A percentile compares a stretch with the other conserved stretches of the same genome.
Conservation (phyloP, 805 yeast species). For the Saccharomyces eubayanus region DNA sequence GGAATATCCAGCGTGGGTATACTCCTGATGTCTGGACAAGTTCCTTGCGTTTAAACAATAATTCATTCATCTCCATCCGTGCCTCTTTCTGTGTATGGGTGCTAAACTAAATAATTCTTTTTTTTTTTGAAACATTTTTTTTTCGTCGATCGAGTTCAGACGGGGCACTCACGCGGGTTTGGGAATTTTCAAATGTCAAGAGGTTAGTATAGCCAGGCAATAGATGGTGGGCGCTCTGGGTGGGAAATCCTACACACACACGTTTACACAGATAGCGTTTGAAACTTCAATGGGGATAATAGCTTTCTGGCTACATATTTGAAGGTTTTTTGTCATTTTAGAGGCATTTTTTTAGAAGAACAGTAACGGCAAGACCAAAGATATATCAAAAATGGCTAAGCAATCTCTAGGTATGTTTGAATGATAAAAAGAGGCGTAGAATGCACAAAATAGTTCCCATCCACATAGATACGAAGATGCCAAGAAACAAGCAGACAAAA, state of each 20-base stretch:
- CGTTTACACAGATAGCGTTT: neutral
- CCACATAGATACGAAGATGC: neutral
- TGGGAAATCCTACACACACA: neutral
- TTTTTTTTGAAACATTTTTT: neutral
- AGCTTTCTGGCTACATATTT: neutral
- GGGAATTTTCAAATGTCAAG: neutral
- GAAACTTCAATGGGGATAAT: neutral
- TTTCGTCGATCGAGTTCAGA: neutral
- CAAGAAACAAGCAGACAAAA: neutral
- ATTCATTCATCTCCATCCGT: neutral
- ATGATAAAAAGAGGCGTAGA: neutral
- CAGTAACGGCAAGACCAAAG: neutral
- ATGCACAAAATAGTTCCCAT: neutral
- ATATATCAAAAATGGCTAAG: constrained; percentile 33
- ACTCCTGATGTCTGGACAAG: no score
- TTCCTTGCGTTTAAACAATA: no score
- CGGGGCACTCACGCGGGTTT: neutral
- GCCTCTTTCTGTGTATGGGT: neutral
- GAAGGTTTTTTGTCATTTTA: neutral
- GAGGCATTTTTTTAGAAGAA: neutral
- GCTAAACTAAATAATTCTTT: neutral
- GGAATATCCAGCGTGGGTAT: no score
- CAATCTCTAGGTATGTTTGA: constrained; percentile 38
- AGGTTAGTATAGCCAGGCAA: neutral
- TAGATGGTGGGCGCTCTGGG: neutral